Base-by-base conservation (phyloP, 148 eudicot species). In the Amaranthus hypochondriacus region DNA sequence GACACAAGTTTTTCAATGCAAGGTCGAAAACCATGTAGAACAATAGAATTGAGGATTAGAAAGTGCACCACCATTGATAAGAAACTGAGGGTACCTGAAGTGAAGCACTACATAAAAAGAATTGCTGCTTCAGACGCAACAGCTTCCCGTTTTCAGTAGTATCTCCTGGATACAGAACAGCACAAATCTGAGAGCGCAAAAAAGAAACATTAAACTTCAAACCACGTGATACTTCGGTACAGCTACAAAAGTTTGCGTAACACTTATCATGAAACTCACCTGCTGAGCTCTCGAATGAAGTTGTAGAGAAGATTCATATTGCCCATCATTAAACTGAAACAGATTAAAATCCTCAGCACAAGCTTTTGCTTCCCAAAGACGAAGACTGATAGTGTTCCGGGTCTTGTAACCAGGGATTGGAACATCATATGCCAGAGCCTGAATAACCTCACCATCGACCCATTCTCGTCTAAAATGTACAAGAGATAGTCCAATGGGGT, bases 341-440 rank as follows among this genome's bases (percentile, higher is more conserved):
- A 95, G 84, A 82, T 92, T 82, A 57, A 95, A 86, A 80, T 95
- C 97, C 74, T 73, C 81, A 52, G 94, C 86, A 78, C 82, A 77
- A 78, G 99, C 97, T 89, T 92, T 96, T 69, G 99, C 99, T 80
- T 92, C 99, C 99, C 99, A 96, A 59, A 96, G 91, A 47, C 99
- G 97, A 72, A 96, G 99, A 77, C 95, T 96, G 58, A 84, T 96
- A 52, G 97, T 96, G 79, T 92, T 96, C 83, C 85, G 90, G 76
- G 99, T 92, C 76, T 90, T 92, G 84, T 89, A 92, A 67, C 99
- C 99, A 56, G 99, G 99, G 84, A 96, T 92, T 10, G 99, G 99
- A 66, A 92, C 96, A 81, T 96, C 99, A 83, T 92, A 96, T 65
- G 99, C 97, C 57, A 92, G 76, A 81, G 99, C 99, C 77, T 92